phyloP scores from a whole-genome alignment of 768 basidiomycete genomes.

The Vararia minispora region DNA sequence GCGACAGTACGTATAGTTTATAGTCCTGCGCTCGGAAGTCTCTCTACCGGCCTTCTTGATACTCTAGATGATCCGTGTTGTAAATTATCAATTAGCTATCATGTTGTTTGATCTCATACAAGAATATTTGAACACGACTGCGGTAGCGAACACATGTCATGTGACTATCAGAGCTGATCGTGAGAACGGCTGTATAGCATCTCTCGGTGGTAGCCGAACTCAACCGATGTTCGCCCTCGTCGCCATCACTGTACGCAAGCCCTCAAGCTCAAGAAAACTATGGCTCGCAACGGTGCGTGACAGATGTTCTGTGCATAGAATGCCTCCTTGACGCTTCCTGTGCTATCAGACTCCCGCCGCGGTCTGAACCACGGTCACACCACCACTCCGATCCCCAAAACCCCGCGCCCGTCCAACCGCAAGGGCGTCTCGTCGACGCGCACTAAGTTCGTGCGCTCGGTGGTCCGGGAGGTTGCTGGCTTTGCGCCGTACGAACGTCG shows the following conservation, averaged over 20 bases:
- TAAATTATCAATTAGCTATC: background rate
- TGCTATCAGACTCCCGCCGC: constrained; percentile 58
- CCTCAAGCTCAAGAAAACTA: constrained; percentile 46
- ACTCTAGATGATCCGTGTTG: background rate
- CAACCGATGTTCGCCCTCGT: constrained; percentile 5
- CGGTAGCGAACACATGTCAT: constrained; percentile 7
- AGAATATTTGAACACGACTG: constrained; percentile 3
- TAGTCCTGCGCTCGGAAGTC: too few relatives aligned
- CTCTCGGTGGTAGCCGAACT: constrained; percentile 5
- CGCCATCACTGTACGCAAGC: too few relatives aligned
- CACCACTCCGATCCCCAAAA: constrained; percentile 74
- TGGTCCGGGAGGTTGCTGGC: constrained; percentile 94
- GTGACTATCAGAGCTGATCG: constrained; percentile 4
- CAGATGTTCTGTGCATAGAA: background rate
- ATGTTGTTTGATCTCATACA: background rate
- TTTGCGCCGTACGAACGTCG: constrained; percentile 97
- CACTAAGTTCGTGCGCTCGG: constrained; percentile 87
- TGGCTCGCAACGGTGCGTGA: constrained; percentile 66
- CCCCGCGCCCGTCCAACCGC: constrained; percentile 72
- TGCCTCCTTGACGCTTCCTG: constrained; percentile 3
- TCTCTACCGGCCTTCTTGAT: too few relatives aligned
- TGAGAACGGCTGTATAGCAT: constrained; percentile 40
- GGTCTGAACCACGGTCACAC: constrained; percentile 86
- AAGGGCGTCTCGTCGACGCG: constrained; percentile 87
- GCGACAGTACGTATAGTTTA: constrained; percentile 31